phyloP scores from a whole-genome alignment of 257 asterid genomes.

The Cynanchum wilfordii region DNA sequence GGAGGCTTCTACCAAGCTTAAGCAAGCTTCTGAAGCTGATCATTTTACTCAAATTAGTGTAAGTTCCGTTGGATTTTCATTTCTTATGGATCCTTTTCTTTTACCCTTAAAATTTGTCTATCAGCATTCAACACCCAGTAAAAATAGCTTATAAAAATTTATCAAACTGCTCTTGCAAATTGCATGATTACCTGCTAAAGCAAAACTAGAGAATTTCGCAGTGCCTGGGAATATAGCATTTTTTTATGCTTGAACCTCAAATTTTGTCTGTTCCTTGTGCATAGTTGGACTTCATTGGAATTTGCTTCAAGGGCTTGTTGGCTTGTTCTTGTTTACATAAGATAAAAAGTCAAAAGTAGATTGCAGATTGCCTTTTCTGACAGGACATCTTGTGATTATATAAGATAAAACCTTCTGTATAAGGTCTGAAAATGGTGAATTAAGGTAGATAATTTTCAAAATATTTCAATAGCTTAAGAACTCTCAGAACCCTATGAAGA shows the following conservation, averaged over 20 bases:
- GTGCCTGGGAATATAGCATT: background rate
- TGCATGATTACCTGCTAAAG: background rate
- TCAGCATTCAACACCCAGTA: background rate
- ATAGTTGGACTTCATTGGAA: background rate
- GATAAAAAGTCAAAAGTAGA: too few relatives aligned
- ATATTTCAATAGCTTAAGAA: background rate
- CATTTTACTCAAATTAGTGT: background rate
- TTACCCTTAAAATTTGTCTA: background rate
- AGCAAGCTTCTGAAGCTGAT: slow-evolving; percentile 1
- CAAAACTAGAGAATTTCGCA: background rate
- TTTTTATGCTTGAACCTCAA: background rate
- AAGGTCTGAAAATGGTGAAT: background rate
- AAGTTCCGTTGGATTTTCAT: background rate
- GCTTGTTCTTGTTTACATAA: too few relatives aligned
- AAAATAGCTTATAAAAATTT: background rate
- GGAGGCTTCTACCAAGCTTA: slow-evolving; percentile 12
- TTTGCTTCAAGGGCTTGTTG: too few relatives aligned
- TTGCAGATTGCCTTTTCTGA: background rate
- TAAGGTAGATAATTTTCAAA: background rate
- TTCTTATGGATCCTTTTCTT: background rate
- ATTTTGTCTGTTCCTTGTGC: background rate
- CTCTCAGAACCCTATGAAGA: background rate
- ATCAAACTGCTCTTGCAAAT: background rate
- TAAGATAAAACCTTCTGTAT: background rate
- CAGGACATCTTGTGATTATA: background rate